These are phyloP conservation scores for Leccinum barrowsii DNA, from an alignment of 768 basidiomycete species.

Conservation along the genomic window DNA sequence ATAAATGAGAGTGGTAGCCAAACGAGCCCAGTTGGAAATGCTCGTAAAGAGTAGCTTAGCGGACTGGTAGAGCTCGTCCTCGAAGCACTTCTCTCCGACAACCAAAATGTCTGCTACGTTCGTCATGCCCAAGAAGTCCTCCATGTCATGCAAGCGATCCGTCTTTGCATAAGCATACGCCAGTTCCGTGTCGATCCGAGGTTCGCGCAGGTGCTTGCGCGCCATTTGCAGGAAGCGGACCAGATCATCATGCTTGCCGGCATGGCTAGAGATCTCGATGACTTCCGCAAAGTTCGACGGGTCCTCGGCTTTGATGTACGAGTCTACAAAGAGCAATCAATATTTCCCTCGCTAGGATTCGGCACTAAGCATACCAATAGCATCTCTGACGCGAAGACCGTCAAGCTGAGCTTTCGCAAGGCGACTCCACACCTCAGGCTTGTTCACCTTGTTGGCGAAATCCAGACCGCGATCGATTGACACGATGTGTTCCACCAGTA, in stretches of 20 bases:
- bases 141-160: constrained; percentile 98
- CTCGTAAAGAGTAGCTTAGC: constrained; percentile 93
- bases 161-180: constrained; percentile 98
- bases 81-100: constrained; percentile 99
- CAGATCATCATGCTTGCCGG: constrained; percentile 89
- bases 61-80: constrained; percentile 96
- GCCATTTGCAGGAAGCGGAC: constrained; percentile 99
- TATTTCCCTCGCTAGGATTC: not conserved
- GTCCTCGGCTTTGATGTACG: constrained; percentile 97
- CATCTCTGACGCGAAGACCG: constrained; percentile 95
- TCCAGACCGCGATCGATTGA: constrained; percentile 95
- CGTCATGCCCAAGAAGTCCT: constrained; percentile 97
- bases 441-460: constrained; percentile 94
- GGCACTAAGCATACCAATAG: constrained; percentile 66
- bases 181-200: constrained; percentile 96
- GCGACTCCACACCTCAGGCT: constrained; percentile 94
- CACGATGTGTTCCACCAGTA: constrained; percentile 97
- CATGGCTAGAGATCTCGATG: constrained; percentile 92
- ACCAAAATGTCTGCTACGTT: constrained; percentile 96
- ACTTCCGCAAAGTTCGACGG: constrained; percentile 92
- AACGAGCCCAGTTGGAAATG: constrained; percentile 98
- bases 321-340: constrained; percentile 51
- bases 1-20: constrained; percentile 98
- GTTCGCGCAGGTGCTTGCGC: constrained; percentile 92
- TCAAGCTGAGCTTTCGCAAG: constrained; percentile 99